phyloP scores from a whole-genome alignment of 1,284 basidiomycete species.

The Pseudozyma sp. region DNA sequence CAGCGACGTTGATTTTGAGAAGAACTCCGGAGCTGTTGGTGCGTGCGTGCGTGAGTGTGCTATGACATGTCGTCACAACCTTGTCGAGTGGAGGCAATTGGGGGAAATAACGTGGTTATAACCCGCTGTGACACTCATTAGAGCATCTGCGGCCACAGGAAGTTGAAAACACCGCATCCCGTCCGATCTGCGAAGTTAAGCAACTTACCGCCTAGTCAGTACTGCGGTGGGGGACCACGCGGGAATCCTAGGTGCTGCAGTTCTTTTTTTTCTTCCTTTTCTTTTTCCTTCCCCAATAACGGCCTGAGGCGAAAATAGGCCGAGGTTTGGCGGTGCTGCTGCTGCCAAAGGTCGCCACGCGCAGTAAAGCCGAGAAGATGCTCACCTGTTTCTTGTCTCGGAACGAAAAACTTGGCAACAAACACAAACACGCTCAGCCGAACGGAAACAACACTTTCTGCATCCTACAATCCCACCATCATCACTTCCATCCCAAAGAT shows the following conservation, averaged over 20 bases:
- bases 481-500: conserved; percentile 11
- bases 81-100: no score
- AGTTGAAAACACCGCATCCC: conserved; percentile 83
- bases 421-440: conserved; percentile 2
- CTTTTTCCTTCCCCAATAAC: not conserved
- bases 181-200: conserved; percentile 84
- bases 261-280: conserved; percentile 69
- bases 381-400: not conserved
- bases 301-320: not conserved
- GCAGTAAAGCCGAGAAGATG: no score
- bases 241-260: conserved; percentile 84
- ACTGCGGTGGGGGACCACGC: conserved; percentile 85
- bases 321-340: no score
- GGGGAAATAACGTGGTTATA: not conserved
- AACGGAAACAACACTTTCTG: not conserved
- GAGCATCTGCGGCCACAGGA: conserved; percentile 79
- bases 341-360: no score
- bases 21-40: no score
- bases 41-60: not conserved
- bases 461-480: conserved; percentile 6
- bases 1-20: no score
- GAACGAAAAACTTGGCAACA: not conserved
- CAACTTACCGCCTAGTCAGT: conserved; percentile 82
- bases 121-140: not conserved
- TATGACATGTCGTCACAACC: no score